These are phyloP conservation scores for Closterium sp. DNA, from an alignment of 139 green algal species.

Conservation along the genomic window DNA sequence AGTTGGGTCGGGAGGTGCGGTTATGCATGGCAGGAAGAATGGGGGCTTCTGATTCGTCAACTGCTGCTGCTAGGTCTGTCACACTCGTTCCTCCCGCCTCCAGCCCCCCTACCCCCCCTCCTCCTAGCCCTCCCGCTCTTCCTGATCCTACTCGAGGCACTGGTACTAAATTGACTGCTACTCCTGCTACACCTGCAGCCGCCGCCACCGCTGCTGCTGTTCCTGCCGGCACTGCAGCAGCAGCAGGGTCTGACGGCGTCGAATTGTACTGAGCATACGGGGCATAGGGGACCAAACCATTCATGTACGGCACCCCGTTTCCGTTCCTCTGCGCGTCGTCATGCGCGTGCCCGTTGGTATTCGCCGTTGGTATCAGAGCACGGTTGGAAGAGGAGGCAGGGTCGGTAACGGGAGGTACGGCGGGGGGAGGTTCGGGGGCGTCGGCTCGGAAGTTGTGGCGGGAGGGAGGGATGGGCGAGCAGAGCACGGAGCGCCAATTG, in stretches of 20 bases:
- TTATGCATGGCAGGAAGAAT: background rate
- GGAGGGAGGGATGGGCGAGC: constrained; percentile 13
- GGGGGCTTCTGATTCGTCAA: background rate
- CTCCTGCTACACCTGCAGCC: background rate
- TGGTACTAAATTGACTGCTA: background rate
- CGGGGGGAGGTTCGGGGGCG: background rate
- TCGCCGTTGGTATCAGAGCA: background rate
- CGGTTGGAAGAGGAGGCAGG: background rate
- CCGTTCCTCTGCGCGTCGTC: too few relatives aligned
- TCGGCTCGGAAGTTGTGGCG: constrained; percentile 50
- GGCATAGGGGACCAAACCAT: background rate
- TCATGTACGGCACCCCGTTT: background rate
- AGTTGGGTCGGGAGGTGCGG: background rate
- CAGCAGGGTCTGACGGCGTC: background rate
- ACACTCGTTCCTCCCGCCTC: background rate
- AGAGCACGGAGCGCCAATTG: constrained; percentile 67
- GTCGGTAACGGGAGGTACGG: background rate
- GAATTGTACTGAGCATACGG: background rate
- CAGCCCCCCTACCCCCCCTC: background rate
- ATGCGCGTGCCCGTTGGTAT: background rate
- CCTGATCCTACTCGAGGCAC: background rate
- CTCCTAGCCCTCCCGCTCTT: background rate
- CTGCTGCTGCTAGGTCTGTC: background rate
- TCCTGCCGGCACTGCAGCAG: background rate
- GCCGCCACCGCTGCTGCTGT: background rate